Percentiles rank a stretch among this genome's conserved stretches.
These are phyloP conservation scores for Gossypium herbaceum DNA, from an alignment of 345 rosid species.

Conservation along the genomic window DNA sequence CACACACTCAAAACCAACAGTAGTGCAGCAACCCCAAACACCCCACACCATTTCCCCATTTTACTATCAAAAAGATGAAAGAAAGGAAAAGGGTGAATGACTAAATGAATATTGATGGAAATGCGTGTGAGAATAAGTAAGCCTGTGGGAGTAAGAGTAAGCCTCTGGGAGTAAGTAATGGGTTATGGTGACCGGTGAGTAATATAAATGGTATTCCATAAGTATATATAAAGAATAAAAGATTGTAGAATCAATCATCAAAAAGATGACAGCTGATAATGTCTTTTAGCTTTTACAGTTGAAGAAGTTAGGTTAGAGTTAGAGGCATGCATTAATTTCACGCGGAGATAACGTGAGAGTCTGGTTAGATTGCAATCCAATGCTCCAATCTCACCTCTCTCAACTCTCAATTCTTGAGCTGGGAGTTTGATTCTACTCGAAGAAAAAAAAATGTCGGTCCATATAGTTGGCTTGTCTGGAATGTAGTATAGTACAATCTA, in stretches of 20 bases:
- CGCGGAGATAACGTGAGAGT: slow-evolving; percentile 26
- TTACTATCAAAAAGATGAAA: neutral
- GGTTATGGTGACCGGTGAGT: slow-evolving; percentile 1
- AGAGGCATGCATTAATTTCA: slow-evolving; percentile 37
- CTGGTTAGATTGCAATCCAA: neutral
- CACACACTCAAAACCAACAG: slow-evolving; percentile 16
- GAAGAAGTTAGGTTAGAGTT: slow-evolving; percentile 22
- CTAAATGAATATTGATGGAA: neutral
- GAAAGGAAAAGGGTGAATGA: neutral
- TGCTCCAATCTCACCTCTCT: neutral
- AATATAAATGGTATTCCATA: slow-evolving; percentile 8
- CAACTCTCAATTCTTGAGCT: neutral
- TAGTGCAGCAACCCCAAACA: slow-evolving; percentile 9
- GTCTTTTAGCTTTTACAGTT: slow-evolving; percentile 20
- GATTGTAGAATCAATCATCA: neutral
- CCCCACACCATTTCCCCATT: slow-evolving; percentile 35
- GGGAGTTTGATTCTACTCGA: neutral
- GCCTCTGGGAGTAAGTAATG: neutral
- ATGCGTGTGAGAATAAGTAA: neutral
- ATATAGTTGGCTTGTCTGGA: neutral
- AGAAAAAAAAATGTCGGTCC: neutral
- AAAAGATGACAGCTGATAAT: neutral
- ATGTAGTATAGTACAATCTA: neutral
- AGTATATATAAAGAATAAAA: slow-evolving; percentile 23
- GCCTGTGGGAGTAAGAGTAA: neutral